Conservation (phyloP, 2,329 filamentous ascomycete genomes). For the Colletotrichum destructivum region DNA sequence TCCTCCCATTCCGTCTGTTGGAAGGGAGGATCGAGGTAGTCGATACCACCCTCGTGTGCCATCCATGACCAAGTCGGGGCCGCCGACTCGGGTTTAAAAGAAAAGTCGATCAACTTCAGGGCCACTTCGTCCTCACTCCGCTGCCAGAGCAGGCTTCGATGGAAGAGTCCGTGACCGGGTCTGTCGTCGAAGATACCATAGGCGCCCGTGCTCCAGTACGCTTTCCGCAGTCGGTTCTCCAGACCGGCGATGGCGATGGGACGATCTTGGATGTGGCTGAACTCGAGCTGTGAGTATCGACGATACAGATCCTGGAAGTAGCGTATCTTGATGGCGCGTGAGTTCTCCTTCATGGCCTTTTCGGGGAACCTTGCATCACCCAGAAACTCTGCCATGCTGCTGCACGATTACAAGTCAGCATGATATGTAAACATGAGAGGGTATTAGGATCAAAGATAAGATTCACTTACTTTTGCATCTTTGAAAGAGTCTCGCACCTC, state of each 20-base stretch:
- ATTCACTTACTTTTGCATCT: constrained; percentile 51
- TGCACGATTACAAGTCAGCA: not conserved
- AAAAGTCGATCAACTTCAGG: not conserved
- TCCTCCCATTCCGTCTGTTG: constrained; percentile 24
- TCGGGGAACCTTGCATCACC: constrained; percentile 11
- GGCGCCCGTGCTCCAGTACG: not conserved
- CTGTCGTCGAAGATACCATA: constrained; percentile 8
- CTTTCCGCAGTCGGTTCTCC: constrained; percentile 5
- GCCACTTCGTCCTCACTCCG: not conserved
- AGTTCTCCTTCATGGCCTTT: not conserved
- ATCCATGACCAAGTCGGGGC: constrained; percentile 56
- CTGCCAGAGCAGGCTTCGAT: constrained; percentile 18
- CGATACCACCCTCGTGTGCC: constrained; percentile 51
- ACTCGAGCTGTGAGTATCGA: not conserved
- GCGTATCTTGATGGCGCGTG: constrained; percentile 14
- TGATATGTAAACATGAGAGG: too few species aligned
- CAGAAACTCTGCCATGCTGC: constrained; percentile 13
- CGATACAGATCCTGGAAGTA: constrained; percentile 19
- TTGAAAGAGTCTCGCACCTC: constrained; percentile 52
- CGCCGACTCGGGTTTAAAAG: not conserved
- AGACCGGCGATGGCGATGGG: constrained; percentile 21
- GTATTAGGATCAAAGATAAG: not conserved
- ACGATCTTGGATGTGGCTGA: constrained; percentile 1
- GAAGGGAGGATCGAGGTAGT: constrained; percentile 47
- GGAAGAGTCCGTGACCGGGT: not conserved